Conservation (phyloP, 352 stramenopile species). For the Aphanomyces euteiches region DNA sequence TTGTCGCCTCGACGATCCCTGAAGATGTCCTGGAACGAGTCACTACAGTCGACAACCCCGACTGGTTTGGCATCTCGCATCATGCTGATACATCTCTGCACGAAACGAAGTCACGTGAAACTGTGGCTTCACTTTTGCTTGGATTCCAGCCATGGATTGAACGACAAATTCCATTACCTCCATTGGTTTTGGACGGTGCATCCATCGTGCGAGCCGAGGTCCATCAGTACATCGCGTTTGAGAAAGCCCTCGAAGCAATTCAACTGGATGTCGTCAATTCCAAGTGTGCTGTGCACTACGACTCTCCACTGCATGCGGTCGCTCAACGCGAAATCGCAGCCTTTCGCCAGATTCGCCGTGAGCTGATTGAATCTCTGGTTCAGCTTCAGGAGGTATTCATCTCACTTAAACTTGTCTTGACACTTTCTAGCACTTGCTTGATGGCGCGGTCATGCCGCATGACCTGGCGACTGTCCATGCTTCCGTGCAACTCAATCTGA, state of each 20-base stretch:
- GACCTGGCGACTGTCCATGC: constrained; percentile 21
- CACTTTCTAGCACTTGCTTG: neutral
- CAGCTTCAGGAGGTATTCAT: constrained; percentile 15
- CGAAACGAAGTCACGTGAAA: neutral
- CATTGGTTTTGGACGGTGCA: neutral
- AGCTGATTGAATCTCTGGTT: neutral
- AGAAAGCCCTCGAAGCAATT: constrained; percentile 4
- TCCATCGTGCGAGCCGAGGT: constrained; percentile 10
- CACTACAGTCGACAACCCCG: constrained; percentile 15
- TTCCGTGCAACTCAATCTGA: constrained; percentile 31
- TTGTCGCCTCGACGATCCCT: neutral
- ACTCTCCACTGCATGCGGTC: constrained; percentile 1
- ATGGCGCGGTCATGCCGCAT: neutral
- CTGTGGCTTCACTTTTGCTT: neutral
- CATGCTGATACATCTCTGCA: neutral
- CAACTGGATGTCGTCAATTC: neutral
- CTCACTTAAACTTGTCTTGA: neutral
- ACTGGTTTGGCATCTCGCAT: constrained; percentile 20
- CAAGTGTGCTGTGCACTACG: constrained; percentile 16
- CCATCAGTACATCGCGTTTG: constrained; percentile 22
- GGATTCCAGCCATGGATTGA: neutral
- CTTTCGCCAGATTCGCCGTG: neutral
- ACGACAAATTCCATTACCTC: neutral
- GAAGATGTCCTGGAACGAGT: neutral
- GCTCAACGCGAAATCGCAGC: neutral